Conservation (phyloP, 441 rosid species). For the Populus tomentosa region DNA sequence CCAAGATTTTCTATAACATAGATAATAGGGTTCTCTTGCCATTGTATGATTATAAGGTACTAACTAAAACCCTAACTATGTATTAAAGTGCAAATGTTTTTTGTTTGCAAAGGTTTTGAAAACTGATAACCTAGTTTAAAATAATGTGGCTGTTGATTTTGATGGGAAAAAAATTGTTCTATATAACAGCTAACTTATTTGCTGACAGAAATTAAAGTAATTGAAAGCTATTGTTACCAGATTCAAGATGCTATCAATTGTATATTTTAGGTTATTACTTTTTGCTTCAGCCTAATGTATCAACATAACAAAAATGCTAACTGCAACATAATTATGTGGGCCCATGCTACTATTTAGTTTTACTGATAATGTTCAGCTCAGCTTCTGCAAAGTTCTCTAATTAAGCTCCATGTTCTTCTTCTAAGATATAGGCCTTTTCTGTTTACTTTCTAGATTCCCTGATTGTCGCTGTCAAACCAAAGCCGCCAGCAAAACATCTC, state of each 20-base stretch:
- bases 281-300: neutral
- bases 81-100: neutral
- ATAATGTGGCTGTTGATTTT: neutral
- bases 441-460: conserved; percentile 45
- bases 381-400: neutral
- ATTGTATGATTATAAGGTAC: neutral
- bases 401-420: neutral
- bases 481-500: conserved; percentile 54
- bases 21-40: neutral
- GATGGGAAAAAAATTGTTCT: neutral
- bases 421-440: conserved; percentile 4
- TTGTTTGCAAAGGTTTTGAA: neutral
- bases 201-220: neutral
- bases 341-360: neutral
- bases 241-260: neutral
- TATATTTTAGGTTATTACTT: neutral
- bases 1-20: neutral
- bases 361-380: neutral
- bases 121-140: neutral
- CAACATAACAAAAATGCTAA: neutral
- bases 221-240: neutral
- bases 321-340: neutral
- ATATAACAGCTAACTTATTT: neutral
- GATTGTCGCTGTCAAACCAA: conserved; percentile 75
- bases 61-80: neutral